Evolutionary conservation across 202 grass and related monocot species (phyloP), one percentile per base, ranked within the genome.

Genomic region (Alloteropsis angusta): DNA sequence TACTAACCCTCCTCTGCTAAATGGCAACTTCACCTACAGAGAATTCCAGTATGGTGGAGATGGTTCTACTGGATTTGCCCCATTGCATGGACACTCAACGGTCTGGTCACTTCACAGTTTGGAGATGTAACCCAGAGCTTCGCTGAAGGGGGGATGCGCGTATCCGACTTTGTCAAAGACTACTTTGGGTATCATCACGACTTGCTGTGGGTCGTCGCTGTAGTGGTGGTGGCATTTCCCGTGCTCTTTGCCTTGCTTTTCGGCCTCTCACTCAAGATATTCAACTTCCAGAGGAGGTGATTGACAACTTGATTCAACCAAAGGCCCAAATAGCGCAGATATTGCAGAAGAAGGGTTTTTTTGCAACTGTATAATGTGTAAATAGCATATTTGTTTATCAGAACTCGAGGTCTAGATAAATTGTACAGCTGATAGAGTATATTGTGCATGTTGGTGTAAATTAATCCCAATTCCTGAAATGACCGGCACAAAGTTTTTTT

Each of bases 1-100:
- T 22, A 16, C 16, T 58, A 43, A 70, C 41, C 16, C 42, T 53
- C 37, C 35, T 36, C 3, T 65, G 57, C 43, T 52, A 72, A 71
- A 19, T 71, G 34, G 2, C 17, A 21, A 12, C 25, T 72, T 43
- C 60, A 12, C 11, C 41, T 46, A 26, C 88, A 94, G 88, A 91
- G 73, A 66, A 91, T 94, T 57, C 92, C 92, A 32, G 62, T 94
- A 65, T 94, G 92, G 92, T 94, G 88, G 91, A 90, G 91, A 46
- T 93, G 91, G 91, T 93, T 81, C 71, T 90, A 78, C 39, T 93
- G 91, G 91, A 59, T 81, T 37, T 91, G 92, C 73, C 92, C 88
- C 4, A 47, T 94, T 3, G 82, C 92, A 4, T 94, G 92, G 92
- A 94, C 92, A 63, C 84, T 94, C 28, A 87, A 94, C 8, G 92